Evolutionary conservation across 202 grass and related monocot genomes (phyloP).

Genomic region (Bolboschoenoplectus hybrid): DNA sequence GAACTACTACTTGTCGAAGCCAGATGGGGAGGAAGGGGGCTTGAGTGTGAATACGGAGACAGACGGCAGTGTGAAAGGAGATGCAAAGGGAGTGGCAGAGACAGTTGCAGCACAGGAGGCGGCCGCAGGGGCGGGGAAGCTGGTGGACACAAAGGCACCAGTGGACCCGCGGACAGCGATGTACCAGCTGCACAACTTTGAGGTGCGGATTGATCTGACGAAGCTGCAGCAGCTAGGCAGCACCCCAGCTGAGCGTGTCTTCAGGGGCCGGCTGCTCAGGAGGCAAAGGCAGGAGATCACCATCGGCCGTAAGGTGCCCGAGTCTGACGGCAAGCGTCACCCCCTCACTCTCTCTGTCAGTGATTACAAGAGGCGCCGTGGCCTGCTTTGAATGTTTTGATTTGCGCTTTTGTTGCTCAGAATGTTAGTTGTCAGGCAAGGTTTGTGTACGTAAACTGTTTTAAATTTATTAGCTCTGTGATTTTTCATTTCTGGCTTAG

Average conservation of each 20-base stretch:
- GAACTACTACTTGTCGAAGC: slow-evolving; percentile 83
- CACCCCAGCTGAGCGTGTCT: slow-evolving; percentile 56
- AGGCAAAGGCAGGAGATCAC: slow-evolving; percentile 87
- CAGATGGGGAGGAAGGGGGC: slow-evolving; percentile 33
- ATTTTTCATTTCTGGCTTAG: neutral
- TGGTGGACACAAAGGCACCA: slow-evolving; percentile 86
- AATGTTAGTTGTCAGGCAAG: slow-evolving; percentile 25
- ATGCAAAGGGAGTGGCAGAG: slow-evolving; percentile 41
- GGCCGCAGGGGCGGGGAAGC: slow-evolving; percentile 84
- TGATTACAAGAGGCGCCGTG: slow-evolving; percentile 83
- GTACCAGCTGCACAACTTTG: slow-evolving; percentile 76
- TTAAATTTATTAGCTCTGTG: neutral
- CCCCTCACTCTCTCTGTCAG: slow-evolving; percentile 80
- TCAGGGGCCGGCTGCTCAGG: slow-evolving; percentile 66
- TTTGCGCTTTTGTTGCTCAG: neutral
- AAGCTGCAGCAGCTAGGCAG: slow-evolving; percentile 68
- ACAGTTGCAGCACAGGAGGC: slow-evolving; percentile 75
- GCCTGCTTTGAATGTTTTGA: slow-evolving; percentile 62
- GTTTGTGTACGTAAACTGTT: neutral
- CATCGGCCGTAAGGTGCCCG: slow-evolving; percentile 68
- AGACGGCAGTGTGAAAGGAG: slow-evolving; percentile 39
- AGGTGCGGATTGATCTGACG: slow-evolving; percentile 75
- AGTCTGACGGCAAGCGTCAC: slow-evolving; percentile 78
- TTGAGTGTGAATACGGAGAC: slow-evolving; percentile 34
- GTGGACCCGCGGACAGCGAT: slow-evolving; percentile 78